Conservation (phyloP, 192 early-diverging fungal species). For the Diversispora epigaea region DNA sequence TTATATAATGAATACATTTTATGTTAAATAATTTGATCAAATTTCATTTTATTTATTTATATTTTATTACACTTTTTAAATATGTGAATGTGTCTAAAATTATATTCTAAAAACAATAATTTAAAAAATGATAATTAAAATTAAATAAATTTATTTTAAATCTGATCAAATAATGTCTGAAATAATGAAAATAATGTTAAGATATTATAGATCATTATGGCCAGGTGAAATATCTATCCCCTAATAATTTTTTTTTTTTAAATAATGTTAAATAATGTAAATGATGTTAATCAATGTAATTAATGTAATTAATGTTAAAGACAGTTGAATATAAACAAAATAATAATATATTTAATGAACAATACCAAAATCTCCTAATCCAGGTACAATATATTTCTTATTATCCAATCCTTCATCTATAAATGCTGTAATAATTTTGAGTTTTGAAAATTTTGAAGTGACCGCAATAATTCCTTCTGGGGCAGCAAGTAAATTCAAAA, state of each 20-base stretch:
- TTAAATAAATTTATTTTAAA: too few relatives aligned
- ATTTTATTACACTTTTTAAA: too few relatives aligned
- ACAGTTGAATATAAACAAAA: slow-evolving; percentile 1
- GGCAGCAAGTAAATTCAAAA: slow-evolving; percentile 86
- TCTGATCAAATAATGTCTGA: too few relatives aligned
- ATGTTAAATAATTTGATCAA: too few relatives aligned
- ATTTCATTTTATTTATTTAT: too few relatives aligned
- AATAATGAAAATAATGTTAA: too few relatives aligned
- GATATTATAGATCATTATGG: background rate
- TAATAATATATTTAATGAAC: background rate
- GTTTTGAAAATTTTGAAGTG: slow-evolving; percentile 64
- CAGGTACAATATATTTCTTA: slow-evolving; percentile 86
- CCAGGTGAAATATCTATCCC: slow-evolving; percentile 20
- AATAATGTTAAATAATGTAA: background rate
- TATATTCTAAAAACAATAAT: too few relatives aligned
- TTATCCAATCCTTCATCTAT: slow-evolving; percentile 82
- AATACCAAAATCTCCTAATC: slow-evolving; percentile 85
- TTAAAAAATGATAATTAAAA: too few relatives aligned
- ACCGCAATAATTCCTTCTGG: slow-evolving; percentile 84
- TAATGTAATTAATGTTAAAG: too few relatives aligned
- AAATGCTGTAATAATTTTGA: slow-evolving; percentile 87
- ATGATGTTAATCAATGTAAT: background rate
- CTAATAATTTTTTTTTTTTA: background rate
- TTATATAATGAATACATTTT: too few relatives aligned
- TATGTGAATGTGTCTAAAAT: too few relatives aligned